Conservation (phyloP, 345 rosid species). For the Camelina neglecta region DNA sequence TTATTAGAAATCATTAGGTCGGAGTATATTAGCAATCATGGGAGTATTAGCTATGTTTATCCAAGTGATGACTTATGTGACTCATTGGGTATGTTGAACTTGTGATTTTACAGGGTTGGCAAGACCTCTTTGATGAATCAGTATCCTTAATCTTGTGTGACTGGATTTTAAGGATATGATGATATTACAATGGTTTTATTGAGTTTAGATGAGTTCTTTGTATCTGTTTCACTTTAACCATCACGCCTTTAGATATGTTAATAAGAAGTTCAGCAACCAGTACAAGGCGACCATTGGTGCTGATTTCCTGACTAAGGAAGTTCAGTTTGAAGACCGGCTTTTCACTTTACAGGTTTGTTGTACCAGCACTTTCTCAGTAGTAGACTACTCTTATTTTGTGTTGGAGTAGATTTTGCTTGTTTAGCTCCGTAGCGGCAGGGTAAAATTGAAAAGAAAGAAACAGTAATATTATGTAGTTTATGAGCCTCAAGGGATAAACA, state of each 20-base stretch:
- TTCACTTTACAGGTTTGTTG: constrained; percentile 86
- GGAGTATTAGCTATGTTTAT: neutral
- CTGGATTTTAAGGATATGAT: neutral
- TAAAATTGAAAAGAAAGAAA: too few species aligned
- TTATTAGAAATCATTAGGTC: neutral
- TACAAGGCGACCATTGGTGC: constrained; percentile 97
- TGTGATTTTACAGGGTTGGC: constrained; percentile 72
- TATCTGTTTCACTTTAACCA: constrained; percentile 42
- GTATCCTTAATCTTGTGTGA: constrained; percentile 54
- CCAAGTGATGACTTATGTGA: neutral
- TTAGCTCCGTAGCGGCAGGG: neutral
- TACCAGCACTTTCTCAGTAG: neutral
- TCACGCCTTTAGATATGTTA: constrained; percentile 74
- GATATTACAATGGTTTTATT: neutral
- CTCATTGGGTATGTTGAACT: neutral
- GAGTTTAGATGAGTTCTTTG: constrained; percentile 23
- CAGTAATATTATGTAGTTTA: too few species aligned
- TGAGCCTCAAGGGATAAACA: too few species aligned
- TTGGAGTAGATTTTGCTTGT: neutral
- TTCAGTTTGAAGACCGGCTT: constrained; percentile 84
- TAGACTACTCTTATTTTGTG: neutral
- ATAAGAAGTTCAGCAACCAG: constrained; percentile 89
- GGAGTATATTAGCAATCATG: neutral
- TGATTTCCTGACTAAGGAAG: constrained; percentile 95
- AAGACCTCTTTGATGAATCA: constrained; percentile 98